phyloP scores from a whole-genome alignment of 202 grass and related monocot genomes.

The Brachypodium distachyon region DNA sequence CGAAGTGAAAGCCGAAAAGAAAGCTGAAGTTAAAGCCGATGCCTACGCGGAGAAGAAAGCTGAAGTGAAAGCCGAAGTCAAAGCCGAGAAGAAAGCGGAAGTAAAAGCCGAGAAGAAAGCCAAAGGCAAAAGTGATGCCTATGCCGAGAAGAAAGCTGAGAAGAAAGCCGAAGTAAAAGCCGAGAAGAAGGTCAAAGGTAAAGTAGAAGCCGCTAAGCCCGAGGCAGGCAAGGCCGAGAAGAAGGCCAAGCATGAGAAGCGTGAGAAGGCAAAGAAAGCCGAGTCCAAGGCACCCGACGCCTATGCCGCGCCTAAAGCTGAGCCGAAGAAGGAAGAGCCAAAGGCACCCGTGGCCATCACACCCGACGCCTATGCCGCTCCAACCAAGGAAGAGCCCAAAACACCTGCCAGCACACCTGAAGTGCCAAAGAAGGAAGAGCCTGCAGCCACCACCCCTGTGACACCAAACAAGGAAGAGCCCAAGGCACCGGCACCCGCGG shows the following conservation, averaged over 20 bases:
- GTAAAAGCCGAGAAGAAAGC: neutral
- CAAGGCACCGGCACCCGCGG: too few species aligned
- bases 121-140: neutral
- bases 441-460: too few species aligned
- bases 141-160: neutral
- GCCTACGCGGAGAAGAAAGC: neutral
- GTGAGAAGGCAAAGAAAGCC: too few species aligned
- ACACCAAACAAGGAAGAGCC: too few species aligned
- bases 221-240: neutral
- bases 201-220: neutral
- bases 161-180: neutral
- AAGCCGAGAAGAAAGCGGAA: neutral
- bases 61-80: neutral
- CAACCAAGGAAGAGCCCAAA: neutral
- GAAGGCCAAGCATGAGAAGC: too few species aligned
- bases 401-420: too few species aligned
- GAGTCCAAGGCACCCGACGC: too few species aligned
- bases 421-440: too few species aligned
- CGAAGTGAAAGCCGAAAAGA: neutral
- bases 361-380: neutral
- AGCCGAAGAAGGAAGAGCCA: neutral
- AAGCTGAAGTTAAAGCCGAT: neutral
- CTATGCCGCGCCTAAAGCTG: too few species aligned
- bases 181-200: neutral
- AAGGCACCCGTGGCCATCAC: too few species aligned